These are phyloP conservation scores for Porogramme epimiltina DNA, from an alignment of 1,284 basidiomycete species.

Conservation along the genomic window DNA sequence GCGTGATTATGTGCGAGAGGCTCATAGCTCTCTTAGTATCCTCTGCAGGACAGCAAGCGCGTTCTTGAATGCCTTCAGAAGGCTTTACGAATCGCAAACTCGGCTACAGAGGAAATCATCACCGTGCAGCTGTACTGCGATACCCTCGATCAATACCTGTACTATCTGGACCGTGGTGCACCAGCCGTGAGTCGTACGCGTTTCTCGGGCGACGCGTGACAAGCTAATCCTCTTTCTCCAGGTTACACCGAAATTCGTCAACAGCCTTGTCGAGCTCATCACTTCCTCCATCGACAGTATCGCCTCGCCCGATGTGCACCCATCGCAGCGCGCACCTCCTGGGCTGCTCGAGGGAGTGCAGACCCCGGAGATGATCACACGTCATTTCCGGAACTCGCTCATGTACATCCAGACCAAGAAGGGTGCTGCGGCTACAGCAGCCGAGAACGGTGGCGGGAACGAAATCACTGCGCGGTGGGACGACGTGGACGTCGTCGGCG, in stretches of 20 bases:
- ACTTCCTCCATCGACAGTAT: slow-evolving; percentile 89
- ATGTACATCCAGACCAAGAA: slow-evolving; percentile 82
- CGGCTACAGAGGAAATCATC: slow-evolving; percentile 92
- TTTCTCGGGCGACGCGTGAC: not conserved
- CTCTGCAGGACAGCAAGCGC: slow-evolving; percentile 91
- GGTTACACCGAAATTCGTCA: slow-evolving; percentile 93
- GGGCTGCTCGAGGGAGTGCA: slow-evolving; percentile 90
- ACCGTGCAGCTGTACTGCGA: slow-evolving; percentile 93
- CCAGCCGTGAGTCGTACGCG: slow-evolving; percentile 77
- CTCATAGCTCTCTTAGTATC: slow-evolving; percentile 51
- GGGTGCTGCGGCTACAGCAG: slow-evolving; percentile 35
- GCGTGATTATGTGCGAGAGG: not conserved
- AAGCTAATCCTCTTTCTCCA: slow-evolving; percentile 31
- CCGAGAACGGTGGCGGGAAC: slow-evolving; percentile 30
- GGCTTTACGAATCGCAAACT: slow-evolving; percentile 89
- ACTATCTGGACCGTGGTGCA: slow-evolving; percentile 90
- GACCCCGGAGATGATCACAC: slow-evolving; percentile 87
- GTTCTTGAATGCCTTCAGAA: slow-evolving; percentile 96
- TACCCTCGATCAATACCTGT: slow-evolving; percentile 90
- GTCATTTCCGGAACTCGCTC: slow-evolving; percentile 92
- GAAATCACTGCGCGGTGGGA: slow-evolving; percentile 63
- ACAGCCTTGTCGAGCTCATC: slow-evolving; percentile 91
- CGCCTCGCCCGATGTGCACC: slow-evolving; percentile 81
- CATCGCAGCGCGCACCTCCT: slow-evolving; percentile 75
- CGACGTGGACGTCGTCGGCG: slow-evolving; percentile 85